Evolutionary conservation across 2,329 filamentous ascomycete genomes (phyloP), one percentile per base, ranked within the genome.

Genomic region (Biscogniauxia marginata): DNA sequence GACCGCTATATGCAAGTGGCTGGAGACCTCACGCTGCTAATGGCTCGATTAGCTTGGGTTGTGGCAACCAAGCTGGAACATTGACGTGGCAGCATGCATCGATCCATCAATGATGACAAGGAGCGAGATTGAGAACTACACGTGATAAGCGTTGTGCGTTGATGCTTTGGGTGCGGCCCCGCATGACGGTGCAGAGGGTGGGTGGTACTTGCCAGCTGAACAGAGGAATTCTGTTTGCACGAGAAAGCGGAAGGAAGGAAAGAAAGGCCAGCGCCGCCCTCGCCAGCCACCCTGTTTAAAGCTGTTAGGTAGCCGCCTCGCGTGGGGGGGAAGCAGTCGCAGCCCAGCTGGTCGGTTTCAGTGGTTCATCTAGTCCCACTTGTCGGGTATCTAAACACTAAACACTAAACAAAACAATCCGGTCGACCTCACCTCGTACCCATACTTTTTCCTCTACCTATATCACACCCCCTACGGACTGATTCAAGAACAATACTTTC

Each of bases 401-500:
- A 39, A 39, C 30, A 39, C 30, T 39, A 39, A 39, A 51, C 49
- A 57, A 57, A 52, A 58, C 55, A 60, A 56, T 54, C 23, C 46
- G n/a, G 30, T 39, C 5, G n/a, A 60, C 55, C 52, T 11, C 25
- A 44, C 50, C 23, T 23, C 49, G 46, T 44, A 60, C 46, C 44
- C 44, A 19, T 13, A 46, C 44, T 39, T 5, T 39, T 39, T 39
- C 30, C n/a, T 16, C 11, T 25, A 6, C n/a, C 30, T 51, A 57
- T 52, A 52, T 20, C 30, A 19, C 39, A 48, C 22, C 7, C 30
- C 5, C 43, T 47, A 50, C 54, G 50, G 53, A 54, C 52, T 57
- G 52, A 61, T 58, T 46, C 52, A 57, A 52, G 39, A 47, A 22
- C 52, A 50, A 46, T 25, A 39, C 55, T 55, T 53, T 39, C 30